phyloP scores from a whole-genome alignment of 495 filamentous ascomycete genomes.

The Lophiostoma macrostomum region DNA sequence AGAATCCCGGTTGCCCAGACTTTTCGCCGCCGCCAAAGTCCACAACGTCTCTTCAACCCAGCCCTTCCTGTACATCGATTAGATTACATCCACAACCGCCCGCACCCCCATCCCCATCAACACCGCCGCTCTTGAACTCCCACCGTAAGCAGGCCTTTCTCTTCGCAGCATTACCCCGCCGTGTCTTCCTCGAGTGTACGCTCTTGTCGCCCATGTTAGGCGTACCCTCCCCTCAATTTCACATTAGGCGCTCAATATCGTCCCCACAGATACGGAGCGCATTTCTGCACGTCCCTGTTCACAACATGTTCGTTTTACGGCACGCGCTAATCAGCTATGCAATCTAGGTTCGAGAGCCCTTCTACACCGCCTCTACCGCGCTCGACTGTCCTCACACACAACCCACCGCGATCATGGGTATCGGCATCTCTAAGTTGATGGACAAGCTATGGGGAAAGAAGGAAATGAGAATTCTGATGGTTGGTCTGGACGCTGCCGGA shows the following conservation, averaged over 20 bases:
- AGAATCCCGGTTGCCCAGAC: conserved; percentile 24
- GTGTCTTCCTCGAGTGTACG: neutral
- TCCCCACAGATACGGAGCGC: conserved; percentile 2
- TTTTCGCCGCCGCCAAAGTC: conserved; percentile 31
- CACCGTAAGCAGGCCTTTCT: conserved; percentile 17
- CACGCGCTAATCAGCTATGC: conserved; percentile 9
- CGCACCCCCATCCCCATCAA: conserved; percentile 23
- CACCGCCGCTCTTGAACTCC: conserved; percentile 21
- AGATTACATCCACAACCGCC: conserved; percentile 28
- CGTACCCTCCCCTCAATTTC: conserved; percentile 9
- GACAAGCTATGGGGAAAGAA: conserved; percentile 96
- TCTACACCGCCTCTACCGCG: conserved; percentile 30
- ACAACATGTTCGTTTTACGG: neutral
- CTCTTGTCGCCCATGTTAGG: conserved; percentile 12
- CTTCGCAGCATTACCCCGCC: neutral
- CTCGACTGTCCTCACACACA: conserved; percentile 11
- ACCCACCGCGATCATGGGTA: conserved; percentile 74
- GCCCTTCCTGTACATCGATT: conserved; percentile 32
- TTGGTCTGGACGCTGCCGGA: conserved; percentile 97
- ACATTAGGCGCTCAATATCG: conserved; percentile 17
- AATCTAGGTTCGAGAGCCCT: conserved; percentile 30
- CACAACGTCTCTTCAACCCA: conserved; percentile 32
- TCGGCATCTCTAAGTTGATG: conserved; percentile 89
- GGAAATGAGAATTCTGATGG: conserved; percentile 99
- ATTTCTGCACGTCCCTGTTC: neutral